Conservation (phyloP, 2,329 filamentous ascomycete genomes). For the Cercospora sesami region DNA sequence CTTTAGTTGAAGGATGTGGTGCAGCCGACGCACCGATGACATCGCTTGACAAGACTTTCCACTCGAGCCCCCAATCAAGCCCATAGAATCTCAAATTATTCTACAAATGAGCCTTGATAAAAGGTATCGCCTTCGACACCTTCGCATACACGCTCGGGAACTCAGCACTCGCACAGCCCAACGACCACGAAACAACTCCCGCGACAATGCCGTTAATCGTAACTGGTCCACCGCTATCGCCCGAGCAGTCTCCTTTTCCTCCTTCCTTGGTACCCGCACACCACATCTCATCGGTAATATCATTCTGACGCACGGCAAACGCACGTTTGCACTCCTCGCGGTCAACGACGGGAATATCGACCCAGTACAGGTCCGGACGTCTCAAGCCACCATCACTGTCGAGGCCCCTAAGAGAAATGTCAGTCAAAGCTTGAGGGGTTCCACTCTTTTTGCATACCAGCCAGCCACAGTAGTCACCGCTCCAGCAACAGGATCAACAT, state of each 20-base stretch:
- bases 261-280: background rate
- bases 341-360: background rate
- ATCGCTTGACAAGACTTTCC: background rate
- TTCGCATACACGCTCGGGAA: background rate
- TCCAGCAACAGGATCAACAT: background rate
- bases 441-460: background rate
- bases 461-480: background rate
- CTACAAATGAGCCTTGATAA: background rate
- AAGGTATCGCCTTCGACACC: background rate
- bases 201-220: background rate
- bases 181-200: background rate
- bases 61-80: background rate
- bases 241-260: background rate
- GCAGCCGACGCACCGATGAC: background rate
- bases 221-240: background rate
- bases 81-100: background rate
- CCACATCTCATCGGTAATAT: background rate
- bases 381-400: background rate
- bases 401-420: background rate
- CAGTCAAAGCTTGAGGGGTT: background rate
- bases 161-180: background rate
- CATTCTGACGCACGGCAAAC: background rate
- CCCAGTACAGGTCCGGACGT: background rate
- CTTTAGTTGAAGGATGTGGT: too few species aligned
- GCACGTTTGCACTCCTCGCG: background rate